phyloP scores from a whole-genome alignment of 2,329 filamentous ascomycete species.

The Hypomyces perniciosus region DNA sequence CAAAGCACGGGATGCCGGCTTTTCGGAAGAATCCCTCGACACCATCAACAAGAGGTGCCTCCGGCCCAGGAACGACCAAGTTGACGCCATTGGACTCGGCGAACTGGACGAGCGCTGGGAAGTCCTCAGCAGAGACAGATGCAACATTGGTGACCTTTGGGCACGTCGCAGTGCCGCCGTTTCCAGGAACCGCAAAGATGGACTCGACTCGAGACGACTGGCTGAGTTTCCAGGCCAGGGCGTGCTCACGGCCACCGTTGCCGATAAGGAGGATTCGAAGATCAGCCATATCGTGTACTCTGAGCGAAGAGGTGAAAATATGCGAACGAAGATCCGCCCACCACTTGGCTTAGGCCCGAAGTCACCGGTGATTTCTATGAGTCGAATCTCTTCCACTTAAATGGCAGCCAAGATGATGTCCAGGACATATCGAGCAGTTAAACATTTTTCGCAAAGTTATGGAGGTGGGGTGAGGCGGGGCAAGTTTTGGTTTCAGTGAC shows the following conservation, averaged over 20 bases:
- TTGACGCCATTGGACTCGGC: slow-evolving; percentile 69
- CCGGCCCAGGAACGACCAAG: slow-evolving; percentile 83
- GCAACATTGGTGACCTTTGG: slow-evolving; percentile 68
- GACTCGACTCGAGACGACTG: slow-evolving; percentile 73
- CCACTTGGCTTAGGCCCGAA: slow-evolving; percentile 7
- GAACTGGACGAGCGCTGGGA: slow-evolving; percentile 67
- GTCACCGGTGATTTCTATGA: background rate
- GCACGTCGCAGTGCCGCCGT: slow-evolving; percentile 73
- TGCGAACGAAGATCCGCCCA: slow-evolving; percentile 6
- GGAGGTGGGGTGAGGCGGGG: slow-evolving; percentile 10
- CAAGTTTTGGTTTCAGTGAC: background rate
- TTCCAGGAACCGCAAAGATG: slow-evolving; percentile 69
- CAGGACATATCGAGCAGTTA: slow-evolving; percentile 1
- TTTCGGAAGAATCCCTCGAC: slow-evolving; percentile 75
- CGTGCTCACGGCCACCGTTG: slow-evolving; percentile 91
- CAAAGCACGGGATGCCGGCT: slow-evolving; percentile 74
- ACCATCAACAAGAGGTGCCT: slow-evolving; percentile 88
- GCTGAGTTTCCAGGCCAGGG: slow-evolving; percentile 87
- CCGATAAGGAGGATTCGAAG: slow-evolving; percentile 80
- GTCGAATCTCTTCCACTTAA: background rate
- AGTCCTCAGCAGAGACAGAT: slow-evolving; percentile 67
- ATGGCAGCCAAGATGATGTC: slow-evolving; percentile 3
- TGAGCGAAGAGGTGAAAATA: background rate
- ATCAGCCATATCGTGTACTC: slow-evolving; percentile 15
- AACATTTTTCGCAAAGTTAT: slow-evolving; percentile 1